Conservation (phyloP, 768 basidiomycete genomes). For the Collybiopsis confluens region DNA sequence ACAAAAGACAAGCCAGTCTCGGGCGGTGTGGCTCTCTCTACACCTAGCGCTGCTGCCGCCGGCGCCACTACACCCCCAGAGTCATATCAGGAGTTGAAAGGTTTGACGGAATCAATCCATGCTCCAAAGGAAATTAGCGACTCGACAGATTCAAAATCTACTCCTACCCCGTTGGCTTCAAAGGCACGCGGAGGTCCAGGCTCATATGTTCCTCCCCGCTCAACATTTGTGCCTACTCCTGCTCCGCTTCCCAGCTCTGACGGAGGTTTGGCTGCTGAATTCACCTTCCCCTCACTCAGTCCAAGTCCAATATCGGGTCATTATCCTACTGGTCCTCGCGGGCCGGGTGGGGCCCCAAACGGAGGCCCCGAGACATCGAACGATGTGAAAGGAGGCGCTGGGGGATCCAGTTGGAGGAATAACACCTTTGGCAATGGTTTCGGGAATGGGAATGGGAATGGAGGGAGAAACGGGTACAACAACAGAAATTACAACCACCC, state of each 20-base stretch:
- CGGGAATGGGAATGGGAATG: background rate
- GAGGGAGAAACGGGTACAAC: background rate
- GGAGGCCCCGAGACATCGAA: too few relatives aligned
- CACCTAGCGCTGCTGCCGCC: background rate
- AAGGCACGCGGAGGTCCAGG: background rate
- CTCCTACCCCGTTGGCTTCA: background rate
- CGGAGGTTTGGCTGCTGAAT: slow-evolving; percentile 8
- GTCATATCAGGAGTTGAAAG: background rate
- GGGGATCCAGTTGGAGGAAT: background rate
- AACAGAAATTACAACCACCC: background rate
- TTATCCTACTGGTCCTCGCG: slow-evolving; percentile 3
- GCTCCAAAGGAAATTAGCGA: background rate
- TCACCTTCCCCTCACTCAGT: slow-evolving; percentile 3
- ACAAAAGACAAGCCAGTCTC: background rate
- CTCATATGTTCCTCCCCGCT: slow-evolving; percentile 2
- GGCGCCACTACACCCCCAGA: background rate
- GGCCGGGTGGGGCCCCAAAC: background rate
- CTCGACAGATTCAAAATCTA: background rate
- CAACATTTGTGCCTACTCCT: slow-evolving; percentile 26
- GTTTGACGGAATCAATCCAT: background rate
- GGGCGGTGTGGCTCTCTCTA: background rate
- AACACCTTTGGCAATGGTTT: background rate
- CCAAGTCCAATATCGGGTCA: slow-evolving; percentile 4
- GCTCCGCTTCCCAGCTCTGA: slow-evolving; percentile 20
- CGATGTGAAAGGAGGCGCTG: background rate